phyloP scores from a whole-genome alignment of 176 grass and related monocot genomes.

The Calamus simplicifolius region DNA sequence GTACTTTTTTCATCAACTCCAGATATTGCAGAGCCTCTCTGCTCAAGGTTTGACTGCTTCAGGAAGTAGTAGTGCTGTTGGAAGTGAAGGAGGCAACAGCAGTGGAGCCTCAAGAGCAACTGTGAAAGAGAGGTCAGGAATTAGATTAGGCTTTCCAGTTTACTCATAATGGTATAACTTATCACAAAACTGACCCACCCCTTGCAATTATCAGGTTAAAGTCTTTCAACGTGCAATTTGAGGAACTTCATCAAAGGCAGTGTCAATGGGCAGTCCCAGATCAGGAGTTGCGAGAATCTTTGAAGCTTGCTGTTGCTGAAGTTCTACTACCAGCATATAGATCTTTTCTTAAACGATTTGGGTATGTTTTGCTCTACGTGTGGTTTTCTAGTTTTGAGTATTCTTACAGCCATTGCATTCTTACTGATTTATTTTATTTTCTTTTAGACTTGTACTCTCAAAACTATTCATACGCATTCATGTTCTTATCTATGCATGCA shows the following conservation, averaged over 20 bases:
- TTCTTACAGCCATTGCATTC: too few species aligned
- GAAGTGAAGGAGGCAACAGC: slow-evolving; percentile 61
- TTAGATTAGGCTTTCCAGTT: not conserved
- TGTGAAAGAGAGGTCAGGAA: slow-evolving; percentile 71
- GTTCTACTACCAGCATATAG: slow-evolving; percentile 86
- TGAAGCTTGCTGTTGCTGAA: slow-evolving; percentile 80
- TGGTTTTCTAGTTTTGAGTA: not conserved
- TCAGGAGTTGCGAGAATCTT: slow-evolving; percentile 66
- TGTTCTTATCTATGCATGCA: too few species aligned
- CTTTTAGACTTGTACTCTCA: too few species aligned
- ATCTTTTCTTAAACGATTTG: slow-evolving; percentile 79
- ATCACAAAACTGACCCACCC: not conserved
- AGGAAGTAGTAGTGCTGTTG: slow-evolving; percentile 49
- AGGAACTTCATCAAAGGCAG: slow-evolving; percentile 86
- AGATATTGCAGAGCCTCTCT: slow-evolving; percentile 79
- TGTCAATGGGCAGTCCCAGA: slow-evolving; percentile 91
- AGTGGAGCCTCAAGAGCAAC: slow-evolving; percentile 71
- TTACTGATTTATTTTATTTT: too few species aligned
- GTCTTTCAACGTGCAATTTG: slow-evolving; percentile 74
- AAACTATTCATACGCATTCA: too few species aligned
- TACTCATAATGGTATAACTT: not conserved
- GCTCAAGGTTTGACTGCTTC: slow-evolving; percentile 69
- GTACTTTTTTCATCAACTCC: not conserved
- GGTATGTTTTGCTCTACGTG: slow-evolving; percentile 40
- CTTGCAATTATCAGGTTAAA: slow-evolving; percentile 47